These are phyloP conservation scores for Beauveria medogensis DNA, from an alignment of 2,329 filamentous ascomycete species.

Conservation along the genomic window DNA sequence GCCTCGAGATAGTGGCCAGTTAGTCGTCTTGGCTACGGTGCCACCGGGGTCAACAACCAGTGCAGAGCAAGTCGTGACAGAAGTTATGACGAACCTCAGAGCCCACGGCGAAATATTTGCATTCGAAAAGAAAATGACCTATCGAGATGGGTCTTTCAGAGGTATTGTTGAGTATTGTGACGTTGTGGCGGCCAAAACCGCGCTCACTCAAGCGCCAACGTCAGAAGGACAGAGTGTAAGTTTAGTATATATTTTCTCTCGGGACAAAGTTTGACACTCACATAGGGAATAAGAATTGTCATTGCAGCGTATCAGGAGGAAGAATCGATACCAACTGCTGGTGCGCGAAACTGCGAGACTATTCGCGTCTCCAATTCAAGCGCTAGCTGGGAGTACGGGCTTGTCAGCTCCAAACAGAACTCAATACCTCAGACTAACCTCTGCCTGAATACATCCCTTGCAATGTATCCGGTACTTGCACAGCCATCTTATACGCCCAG, in stretches of 20 bases:
- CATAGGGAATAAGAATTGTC: slow-evolving; percentile 1
- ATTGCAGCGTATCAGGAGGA: background rate
- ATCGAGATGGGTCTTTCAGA: slow-evolving; percentile 35
- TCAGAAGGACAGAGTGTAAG: background rate
- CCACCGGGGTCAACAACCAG: slow-evolving; percentile 15
- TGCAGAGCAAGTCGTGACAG: slow-evolving; percentile 27
- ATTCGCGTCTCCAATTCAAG: background rate
- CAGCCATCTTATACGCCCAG: slow-evolving; percentile 21
- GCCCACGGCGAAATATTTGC: slow-evolving; percentile 45
- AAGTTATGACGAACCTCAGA: slow-evolving; percentile 27
- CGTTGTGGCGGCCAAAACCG: slow-evolving; percentile 32
- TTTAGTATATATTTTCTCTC: background rate
- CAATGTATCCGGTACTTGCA: slow-evolving; percentile 28
- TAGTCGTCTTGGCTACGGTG: slow-evolving; percentile 21
- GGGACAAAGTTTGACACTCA: background rate
- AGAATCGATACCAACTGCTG: background rate
- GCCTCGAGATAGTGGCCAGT: slow-evolving; percentile 19
- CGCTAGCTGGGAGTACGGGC: background rate
- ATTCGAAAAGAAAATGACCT: slow-evolving; percentile 34
- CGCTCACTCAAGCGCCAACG: slow-evolving; percentile 28
- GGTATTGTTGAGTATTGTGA: slow-evolving; percentile 48
- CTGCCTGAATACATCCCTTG: slow-evolving; percentile 18
- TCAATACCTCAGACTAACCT: slow-evolving; percentile 12
- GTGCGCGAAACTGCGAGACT: background rate
- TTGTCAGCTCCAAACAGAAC: slow-evolving; percentile 4